These are phyloP conservation scores for Forsythia suspensa DNA, from an alignment of 257 asterid species.

Conservation along the genomic window DNA sequence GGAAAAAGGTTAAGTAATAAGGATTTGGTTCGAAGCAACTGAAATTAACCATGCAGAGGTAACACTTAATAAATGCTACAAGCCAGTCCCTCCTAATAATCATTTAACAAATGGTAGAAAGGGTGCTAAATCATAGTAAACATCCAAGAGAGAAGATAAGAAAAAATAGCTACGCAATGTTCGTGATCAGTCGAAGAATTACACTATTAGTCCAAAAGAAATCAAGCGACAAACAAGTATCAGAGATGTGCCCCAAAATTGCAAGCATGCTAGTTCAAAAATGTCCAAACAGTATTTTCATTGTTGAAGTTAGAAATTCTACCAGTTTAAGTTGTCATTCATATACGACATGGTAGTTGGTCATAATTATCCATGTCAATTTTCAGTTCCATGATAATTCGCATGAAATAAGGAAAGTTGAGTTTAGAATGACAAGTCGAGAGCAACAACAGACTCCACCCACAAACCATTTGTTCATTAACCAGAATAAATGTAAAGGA, in stretches of 20 bases:
- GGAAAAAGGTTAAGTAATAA: background rate
- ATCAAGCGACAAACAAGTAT: background rate
- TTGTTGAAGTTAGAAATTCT: too few relatives aligned
- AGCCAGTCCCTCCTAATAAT: background rate
- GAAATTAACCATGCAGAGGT: background rate
- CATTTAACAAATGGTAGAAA: background rate
- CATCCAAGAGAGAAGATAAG: constrained; percentile 1
- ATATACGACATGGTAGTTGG: background rate
- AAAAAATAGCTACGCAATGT: background rate
- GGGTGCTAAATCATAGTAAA: background rate
- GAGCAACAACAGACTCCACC: background rate
- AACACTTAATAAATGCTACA: background rate
- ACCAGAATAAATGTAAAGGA: too few relatives aligned
- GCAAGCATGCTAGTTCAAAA: background rate
- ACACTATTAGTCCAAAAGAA: background rate
- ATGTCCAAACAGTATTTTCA: too few relatives aligned
- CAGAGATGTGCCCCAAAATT: background rate
- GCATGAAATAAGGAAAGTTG: background rate
- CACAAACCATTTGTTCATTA: constrained; percentile 8
- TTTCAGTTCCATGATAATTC: background rate
- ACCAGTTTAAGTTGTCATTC: too few relatives aligned
- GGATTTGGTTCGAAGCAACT: background rate
- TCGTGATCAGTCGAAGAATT: constrained; percentile 1
- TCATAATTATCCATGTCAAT: background rate
- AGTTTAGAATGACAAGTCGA: background rate